Evolutionary conservation across 2,329 filamentous ascomycete genomes (phyloP), one percentile per base, ranked within the genome.

Genomic region (Pseudocercospora fuligena): DNA sequence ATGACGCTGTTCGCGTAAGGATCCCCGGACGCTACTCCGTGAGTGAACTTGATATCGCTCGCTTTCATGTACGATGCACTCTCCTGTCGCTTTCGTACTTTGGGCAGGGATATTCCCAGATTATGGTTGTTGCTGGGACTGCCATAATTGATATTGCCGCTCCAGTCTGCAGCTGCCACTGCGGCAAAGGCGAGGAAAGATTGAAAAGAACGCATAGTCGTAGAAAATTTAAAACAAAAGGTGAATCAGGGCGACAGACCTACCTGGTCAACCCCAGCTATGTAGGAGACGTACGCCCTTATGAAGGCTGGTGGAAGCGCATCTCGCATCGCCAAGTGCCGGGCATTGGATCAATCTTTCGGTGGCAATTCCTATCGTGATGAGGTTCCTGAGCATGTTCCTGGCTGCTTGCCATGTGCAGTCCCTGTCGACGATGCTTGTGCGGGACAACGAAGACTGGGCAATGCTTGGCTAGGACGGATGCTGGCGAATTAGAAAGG

Each of bases 51-150:
- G 62, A 90, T 78, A 69, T 80, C 73, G 8, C 80, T 76, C 0
- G 82, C 77, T n/a, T 83, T 76, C 68, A 80, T 80, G 40, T 82
- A 76, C 14, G 80, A 75, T 7, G 66, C 65, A n/a, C 79, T 73
- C 27, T 78, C 80, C 29, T 83, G 84, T 27, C 88, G 83, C 74
- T 85, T 86, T 25, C 84, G 81, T 29, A 90, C 84, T 69, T 85
- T 87, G 23, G 82, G 83, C n/a, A 90, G 83, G 31, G 88, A 84
- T 59, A 92, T 85, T 8, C 88, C 89, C 9, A 92, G 82, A 53
- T 82, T 80, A 70, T 92, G 89, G 33, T 87, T 83, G 25, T 84
- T 81, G 0, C 89, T 92, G 7, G 89, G 89, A 73, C 86, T 89
- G 61, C 83, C 81, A 76, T 90, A 92, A 78, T 91, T 91, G 70